Base-by-base conservation (phyloP, 1,284 basidiomycete genomes). In the Testicularia cyperi region DNA sequence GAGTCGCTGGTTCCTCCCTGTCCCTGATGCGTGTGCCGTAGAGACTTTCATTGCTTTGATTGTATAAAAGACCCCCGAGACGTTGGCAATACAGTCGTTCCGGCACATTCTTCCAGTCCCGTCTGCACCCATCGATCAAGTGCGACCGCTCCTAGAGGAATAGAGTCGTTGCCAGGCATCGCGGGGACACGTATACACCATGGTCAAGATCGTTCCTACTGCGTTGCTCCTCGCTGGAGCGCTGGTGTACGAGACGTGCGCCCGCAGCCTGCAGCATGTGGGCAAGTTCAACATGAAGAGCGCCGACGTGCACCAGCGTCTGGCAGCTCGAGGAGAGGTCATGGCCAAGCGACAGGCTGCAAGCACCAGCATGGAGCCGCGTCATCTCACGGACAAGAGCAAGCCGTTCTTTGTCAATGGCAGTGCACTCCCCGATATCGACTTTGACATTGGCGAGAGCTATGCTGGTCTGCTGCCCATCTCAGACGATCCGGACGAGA, bases 391-490 rank as follows among this genome's bases (percentile, higher is more conserved):
- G 33, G 24, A 38, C 41, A 60, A 60, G 42, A 60, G 49, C 5
- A 22, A 38, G 29, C 44, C 35, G 10, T 60, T 60, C 23, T 28
- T 13, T 6, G 56, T 60, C 41, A 48, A 60, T 23, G 56, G 56
- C 15, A 49, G 54, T 9, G 34, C 56, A 7, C 25, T 72, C 3
- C 66, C 68, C 6, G 64, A 65, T 1, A 41, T 72, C 37, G 38
- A 53, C 18, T 71, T 69, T 31, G 41, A 56, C 38, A 38, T 69
- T 7, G 47, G 51, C 13, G 52, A 62, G 21, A 65, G 63, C 10
- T 72, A 67, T 42, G 70, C 70, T 15, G 70, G 70, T 7, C 27
- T 55, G 18, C 18, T 72, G 28, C 70, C 68, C 4, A 62, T 72
- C 46, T 52, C 49, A 18, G 27, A 26, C 3, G 21, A 44, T 4